Percentiles rank a stretch among this genome's conserved stretches.
Conservation (phyloP, 768 basidiomycete species). For the Leccinum arenicola region DNA sequence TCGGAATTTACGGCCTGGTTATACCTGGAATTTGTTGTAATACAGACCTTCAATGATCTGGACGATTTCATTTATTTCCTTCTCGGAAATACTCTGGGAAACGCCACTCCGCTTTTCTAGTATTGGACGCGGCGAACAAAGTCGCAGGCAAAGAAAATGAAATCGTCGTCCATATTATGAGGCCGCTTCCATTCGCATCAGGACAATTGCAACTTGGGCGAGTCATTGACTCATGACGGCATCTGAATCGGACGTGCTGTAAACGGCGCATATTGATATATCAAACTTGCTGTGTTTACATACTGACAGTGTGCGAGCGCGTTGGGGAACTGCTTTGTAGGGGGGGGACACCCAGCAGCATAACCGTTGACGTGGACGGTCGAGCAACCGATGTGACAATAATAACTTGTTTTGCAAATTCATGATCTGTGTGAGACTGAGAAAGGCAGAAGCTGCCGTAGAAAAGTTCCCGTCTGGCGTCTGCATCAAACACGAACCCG, state of each 20-base stretch:
- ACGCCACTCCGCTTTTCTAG: not conserved
- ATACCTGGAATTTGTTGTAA: constrained; percentile 37
- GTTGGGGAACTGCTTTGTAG: constrained; percentile 11
- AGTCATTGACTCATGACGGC: not conserved
- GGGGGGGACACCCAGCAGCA: not conserved
- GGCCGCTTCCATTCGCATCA: constrained; percentile 18
- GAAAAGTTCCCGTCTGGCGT: not conserved
- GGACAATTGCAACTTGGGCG: not conserved
- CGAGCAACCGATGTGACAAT: not conserved
- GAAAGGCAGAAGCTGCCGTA: not conserved
- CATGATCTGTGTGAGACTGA: constrained; percentile 5
- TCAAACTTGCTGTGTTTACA: not conserved
- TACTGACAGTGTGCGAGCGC: not conserved
- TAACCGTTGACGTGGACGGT: not conserved
- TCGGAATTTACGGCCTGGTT: constrained; percentile 29
- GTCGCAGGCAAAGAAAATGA: constrained; percentile 4
- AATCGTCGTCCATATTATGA: constrained; percentile 7
- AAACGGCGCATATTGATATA: not conserved
- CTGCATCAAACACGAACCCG: not conserved
- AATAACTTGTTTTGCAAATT: constrained; percentile 12
- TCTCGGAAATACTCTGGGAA: not conserved
- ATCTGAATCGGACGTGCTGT: not conserved
- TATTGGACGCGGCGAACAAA: not conserved
- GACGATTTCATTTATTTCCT: constrained; percentile 12
- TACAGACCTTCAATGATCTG: constrained; percentile 28